Percentiles rank a stretch among this genome's conserved stretches.
These are phyloP conservation scores for Hyphopichia wangnamkhiaoensis DNA, from an alignment of 1,139 yeast genomes.

Conservation along the genomic window DNA sequence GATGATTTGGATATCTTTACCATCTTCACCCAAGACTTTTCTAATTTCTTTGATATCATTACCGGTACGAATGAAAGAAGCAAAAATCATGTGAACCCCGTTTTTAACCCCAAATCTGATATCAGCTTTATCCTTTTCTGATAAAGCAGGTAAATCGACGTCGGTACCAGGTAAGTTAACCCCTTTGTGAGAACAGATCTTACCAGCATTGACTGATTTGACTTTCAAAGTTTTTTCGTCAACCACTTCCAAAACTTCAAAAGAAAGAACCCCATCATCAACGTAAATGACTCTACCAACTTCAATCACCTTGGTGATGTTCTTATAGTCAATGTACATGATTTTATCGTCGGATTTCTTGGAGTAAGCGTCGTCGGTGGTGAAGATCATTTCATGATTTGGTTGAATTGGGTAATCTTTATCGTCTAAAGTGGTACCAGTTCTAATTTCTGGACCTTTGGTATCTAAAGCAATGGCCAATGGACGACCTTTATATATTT, in stretches of 20 bases:
- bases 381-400: slow-evolving; percentile 87
- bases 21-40: slow-evolving; percentile 93
- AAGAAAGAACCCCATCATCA: slow-evolving; percentile 97
- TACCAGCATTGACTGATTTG: slow-evolving; percentile 89
- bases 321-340: slow-evolving; percentile 92
- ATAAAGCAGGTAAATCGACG: slow-evolving; percentile 96
- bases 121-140: slow-evolving; percentile 94
- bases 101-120: slow-evolving; percentile 93
- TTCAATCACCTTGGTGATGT: slow-evolving; percentile 90
- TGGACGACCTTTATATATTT: slow-evolving; percentile 90
- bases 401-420: slow-evolving; percentile 80
- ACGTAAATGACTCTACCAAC: slow-evolving; percentile 87
- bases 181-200: slow-evolving; percentile 96
- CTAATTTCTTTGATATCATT: slow-evolving; percentile 88
- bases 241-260: slow-evolving; percentile 81
- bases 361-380: slow-evolving; percentile 84
- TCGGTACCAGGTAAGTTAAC: slow-evolving; percentile 99
- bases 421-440: slow-evolving; percentile 85
- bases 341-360: slow-evolving; percentile 70
- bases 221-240: slow-evolving; percentile 84
- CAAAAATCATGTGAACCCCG: slow-evolving; percentile 96
- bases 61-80: slow-evolving; percentile 96
- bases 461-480: slow-evolving; percentile 98
- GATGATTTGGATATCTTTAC: slow-evolving; percentile 92
- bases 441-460: slow-evolving; percentile 99